Evolutionary conservation across 768 basidiomycete genomes (phyloP), one percentile per base, ranked within the genome.

Genomic region (Lyophyllum atratum): DNA sequence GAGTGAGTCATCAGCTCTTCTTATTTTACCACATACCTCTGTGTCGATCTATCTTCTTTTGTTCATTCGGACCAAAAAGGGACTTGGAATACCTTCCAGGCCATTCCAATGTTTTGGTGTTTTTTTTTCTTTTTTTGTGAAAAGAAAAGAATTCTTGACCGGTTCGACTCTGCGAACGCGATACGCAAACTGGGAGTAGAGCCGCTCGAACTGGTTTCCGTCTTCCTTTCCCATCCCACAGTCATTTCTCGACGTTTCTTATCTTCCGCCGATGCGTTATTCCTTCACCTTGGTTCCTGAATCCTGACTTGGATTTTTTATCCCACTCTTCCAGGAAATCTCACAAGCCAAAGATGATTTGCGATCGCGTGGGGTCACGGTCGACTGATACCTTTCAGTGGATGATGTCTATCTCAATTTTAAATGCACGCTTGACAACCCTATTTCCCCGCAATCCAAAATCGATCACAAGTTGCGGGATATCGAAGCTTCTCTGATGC

Each of bases 321-420:
- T 48, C 22, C 43, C 42, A 19, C 66, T 56, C 37, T 46, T 55
- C n/a, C 65, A 87, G 86, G 87, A 90, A 75, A 85, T 90, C 29
- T 66, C 71, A 37, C 68, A 73, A 61, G 77, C 79, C 22, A 80
- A 78, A 61, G 72, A 84, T 59, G 85, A 86, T 58, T 66, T 89
- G 54, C 77, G 86, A 65, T 68, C 75, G 53, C 79, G 75, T 59
- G 86, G 85, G 9, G 85, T 89, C 28, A 78, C 76, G 24, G 85
- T 89, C 52, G 87, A 89, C 65, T 82, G 68, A 67, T 48, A 24
- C 40, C 4, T 40, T 34, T 31, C 17, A 19, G 33, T 39, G 29
- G 49, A 56, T 45, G 34, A 28, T 34, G 29, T 51, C 54, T 24
- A 37, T 26, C 15, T 49, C 29, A 26, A 45, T 52, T 37, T 31